These are phyloP conservation scores for Sophora flavescens DNA, from an alignment of 306 rosid genomes.

Conservation along the genomic window DNA sequence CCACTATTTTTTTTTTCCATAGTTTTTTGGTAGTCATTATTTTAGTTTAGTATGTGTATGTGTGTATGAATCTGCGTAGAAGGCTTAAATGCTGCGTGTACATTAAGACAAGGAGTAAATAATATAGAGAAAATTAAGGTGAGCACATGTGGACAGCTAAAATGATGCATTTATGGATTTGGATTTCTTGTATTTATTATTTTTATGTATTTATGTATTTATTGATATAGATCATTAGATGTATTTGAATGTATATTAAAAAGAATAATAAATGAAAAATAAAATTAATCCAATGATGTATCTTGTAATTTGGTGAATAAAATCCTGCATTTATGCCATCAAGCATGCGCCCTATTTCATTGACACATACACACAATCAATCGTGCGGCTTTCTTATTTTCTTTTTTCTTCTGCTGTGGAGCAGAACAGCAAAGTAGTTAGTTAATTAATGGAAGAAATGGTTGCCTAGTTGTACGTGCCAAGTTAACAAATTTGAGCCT, in stretches of 20 bases:
- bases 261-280: no score
- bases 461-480: constrained; percentile 62
- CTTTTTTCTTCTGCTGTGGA: background rate
- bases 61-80: constrained; percentile 18
- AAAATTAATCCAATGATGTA: no score
- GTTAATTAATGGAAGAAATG: constrained; percentile 29
- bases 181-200: no score
- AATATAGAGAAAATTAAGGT: background rate
- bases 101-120: constrained; percentile 41
- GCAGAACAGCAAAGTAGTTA: background rate
- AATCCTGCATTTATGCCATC: constrained; percentile 34
- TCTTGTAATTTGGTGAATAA: no score
- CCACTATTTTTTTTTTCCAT: background rate
- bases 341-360: constrained; percentile 15
- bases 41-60: background rate
- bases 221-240: no score
- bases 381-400: constrained; percentile 4
- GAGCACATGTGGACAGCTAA: constrained; percentile 19
- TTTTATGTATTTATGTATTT: no score
- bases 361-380: constrained; percentile 30
- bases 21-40: background rate
- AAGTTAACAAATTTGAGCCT: constrained; percentile 18
- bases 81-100: constrained; percentile 41
- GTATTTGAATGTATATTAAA: no score
- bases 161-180: constrained; percentile 40